Percentiles rank a stretch among this genome's conserved stretches.
phyloP scores from a whole-genome alignment of 108 stramenopile species.

The Skeletonema marinoi region DNA sequence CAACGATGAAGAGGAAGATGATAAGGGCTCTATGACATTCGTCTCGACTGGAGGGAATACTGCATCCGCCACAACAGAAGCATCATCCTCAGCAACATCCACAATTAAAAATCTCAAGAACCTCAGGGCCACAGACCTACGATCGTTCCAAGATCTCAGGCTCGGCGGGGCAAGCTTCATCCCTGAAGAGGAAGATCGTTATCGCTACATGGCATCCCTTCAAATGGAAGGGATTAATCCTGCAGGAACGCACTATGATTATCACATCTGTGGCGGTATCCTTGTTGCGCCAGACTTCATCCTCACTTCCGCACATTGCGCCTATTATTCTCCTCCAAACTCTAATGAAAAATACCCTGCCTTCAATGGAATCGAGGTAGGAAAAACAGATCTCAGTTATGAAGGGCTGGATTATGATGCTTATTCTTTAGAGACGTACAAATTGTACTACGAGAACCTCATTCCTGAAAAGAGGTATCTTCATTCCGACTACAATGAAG shows the following conservation, averaged over 20 bases:
- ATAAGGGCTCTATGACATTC: background rate
- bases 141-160: background rate
- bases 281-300: conserved; percentile 60
- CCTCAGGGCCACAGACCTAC: background rate
- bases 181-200: conserved; percentile 14
- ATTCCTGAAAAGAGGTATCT: conserved; percentile 25
- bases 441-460: conserved; percentile 39
- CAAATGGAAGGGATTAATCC: conserved; percentile 41
- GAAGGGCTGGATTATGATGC: conserved; percentile 20
- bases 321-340: conserved; percentile 32
- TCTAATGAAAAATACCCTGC: conserved; percentile 18
- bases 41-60: background rate
- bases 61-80: background rate
- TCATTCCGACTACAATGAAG: conserved; percentile 27
- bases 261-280: conserved; percentile 52
- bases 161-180: background rate
- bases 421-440: conserved; percentile 16
- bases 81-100: background rate
- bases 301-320: conserved; percentile 60
- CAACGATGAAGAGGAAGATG: background rate
- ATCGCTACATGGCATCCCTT: conserved; percentile 51
- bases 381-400: conserved; percentile 20
- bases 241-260: conserved; percentile 28
- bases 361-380: conserved; percentile 50
- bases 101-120: background rate